Base-by-base conservation (phyloP, 2,329 filamentous ascomycete species). In the Chaetomium sp. region DNA sequence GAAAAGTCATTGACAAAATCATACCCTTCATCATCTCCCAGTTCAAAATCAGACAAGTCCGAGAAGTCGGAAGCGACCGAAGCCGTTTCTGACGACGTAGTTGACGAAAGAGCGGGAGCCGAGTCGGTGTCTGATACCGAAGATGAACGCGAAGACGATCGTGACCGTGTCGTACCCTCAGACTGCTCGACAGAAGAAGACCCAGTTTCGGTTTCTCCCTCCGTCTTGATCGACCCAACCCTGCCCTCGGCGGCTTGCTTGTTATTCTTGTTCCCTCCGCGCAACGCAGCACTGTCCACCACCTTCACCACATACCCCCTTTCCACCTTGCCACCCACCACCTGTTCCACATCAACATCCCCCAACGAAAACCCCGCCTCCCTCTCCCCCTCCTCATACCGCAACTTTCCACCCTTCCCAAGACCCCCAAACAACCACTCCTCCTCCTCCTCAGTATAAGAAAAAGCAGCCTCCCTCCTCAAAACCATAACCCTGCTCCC, bases 351-450 rank as follows among this genome's bases (percentile, higher is more conserved):
- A 35, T 49, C 49, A 35, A 51, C 33, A 19, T 51, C 38, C 27
- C 32, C 32, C n/a, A 51, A 9, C 38, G 5, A 7, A 14, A 51
- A 52, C 10, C 35, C 54, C 1, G 6, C 47, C 0, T 48, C 49
- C 34, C 50, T 33, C 41, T 56, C 54, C 1, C 49, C 51, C 33
- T 52, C 53, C 1, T 54, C 54, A 34, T 40, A 50, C 32, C 53
- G 43, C 27, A 53, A 27, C 36, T 27, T 11, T 35, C n/a, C 14
- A 11, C 11, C 37, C 32, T 6, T 32, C 33, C 12, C 10, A 27
- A 3, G 19, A 27, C 19, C 19, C 19, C 19, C 19, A 27, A 27
- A 27, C 6, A 8, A 14, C 40, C 6, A 12, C 38, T 44, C 44
- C 37, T 6, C n/a, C 12, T 9, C 11, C 36, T 19, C 43, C 37